Evolutionary conservation across 1,139 yeast genomes (phyloP), one percentile per base, ranked within the genome.

Genomic region (Suhomyces choctaworum): DNA sequence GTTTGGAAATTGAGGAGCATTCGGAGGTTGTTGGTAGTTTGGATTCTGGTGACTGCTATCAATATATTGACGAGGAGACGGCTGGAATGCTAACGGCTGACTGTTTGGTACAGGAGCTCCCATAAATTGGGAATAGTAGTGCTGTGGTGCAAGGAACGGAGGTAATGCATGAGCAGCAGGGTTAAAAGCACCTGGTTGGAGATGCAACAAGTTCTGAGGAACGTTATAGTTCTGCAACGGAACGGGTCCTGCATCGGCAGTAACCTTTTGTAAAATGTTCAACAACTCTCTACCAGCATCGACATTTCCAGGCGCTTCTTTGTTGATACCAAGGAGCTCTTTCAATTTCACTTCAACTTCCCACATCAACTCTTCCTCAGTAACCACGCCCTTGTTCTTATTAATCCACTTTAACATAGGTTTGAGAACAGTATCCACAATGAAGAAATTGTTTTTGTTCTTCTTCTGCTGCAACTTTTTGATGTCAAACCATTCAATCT

Each of bases 251-350:
- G 33, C 11, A 14, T 29, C 21, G 16, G 51, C 42, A 10, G 45
- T 39, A 12, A 68, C 73, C 16, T 70, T 67, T 49, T 81, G 86
- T 42, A 82, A 64, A 54, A 81, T 73, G 45, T 82, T 78, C 48
- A 84, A 69, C 41, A 84, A 59, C 39, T 81, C 92, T 66, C 92
- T 78, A 17, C 92, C 92, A 3, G 89, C 88, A 56, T 83, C 92
- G 19, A 66, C 58, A 32, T 60, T 57, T 34, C 45, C 50, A 29
- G 44, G 46, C 27, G 45, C 44, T 53, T 35, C 44, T 41, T 27
- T 50, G 52, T 67, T 66, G 29, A 83, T 66, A 26, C 89, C 89
- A 50, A 84, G 66, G 41, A 81, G 64, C 17, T 67, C 59, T 64
- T 82, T 83, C 67, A 84, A 71, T 54, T 75, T 78, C 19, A 70